Conservation (phyloP, 805 yeast species). For the Barnettozyma populi region DNA sequence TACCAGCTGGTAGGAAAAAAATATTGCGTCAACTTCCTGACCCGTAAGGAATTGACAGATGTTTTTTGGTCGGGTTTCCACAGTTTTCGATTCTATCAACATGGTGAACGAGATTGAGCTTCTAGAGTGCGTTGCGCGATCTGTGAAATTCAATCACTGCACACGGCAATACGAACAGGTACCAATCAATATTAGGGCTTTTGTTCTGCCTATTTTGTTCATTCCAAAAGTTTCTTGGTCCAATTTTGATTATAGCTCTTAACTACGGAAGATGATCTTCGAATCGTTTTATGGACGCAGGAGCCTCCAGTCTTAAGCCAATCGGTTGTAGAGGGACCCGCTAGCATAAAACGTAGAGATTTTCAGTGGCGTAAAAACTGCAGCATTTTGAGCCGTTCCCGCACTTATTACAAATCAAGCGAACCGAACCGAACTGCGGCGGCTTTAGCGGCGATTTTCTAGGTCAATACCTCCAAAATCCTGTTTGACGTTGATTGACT, state of each 20-base stretch:
- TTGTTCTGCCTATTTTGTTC: too few species aligned
- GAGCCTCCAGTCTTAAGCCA: neutral
- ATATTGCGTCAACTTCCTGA: constrained; percentile 4
- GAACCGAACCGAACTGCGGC: neutral
- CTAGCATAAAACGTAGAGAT: neutral
- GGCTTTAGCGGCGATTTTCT: too few species aligned
- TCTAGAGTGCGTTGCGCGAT: too few species aligned
- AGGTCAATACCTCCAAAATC: too few species aligned
- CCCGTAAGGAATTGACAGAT: neutral
- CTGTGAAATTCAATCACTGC: too few species aligned
- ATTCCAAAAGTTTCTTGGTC: too few species aligned
- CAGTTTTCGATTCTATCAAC: neutral
- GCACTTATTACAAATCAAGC: neutral
- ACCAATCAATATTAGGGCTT: too few species aligned
- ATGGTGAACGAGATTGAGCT: too few species aligned
- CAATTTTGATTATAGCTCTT: neutral
- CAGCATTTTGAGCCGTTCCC: neutral
- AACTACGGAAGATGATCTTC: neutral
- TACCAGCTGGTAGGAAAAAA: neutral
- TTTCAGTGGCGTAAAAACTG: neutral
- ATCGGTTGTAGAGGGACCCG: neutral
- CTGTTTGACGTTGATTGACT: too few species aligned
- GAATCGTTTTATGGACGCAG: too few species aligned
- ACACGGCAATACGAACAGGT: too few species aligned
- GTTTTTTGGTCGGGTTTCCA: neutral